Base-by-base conservation (phyloP, 805 yeast genomes). In the Candida nonsorbophila region DNA sequence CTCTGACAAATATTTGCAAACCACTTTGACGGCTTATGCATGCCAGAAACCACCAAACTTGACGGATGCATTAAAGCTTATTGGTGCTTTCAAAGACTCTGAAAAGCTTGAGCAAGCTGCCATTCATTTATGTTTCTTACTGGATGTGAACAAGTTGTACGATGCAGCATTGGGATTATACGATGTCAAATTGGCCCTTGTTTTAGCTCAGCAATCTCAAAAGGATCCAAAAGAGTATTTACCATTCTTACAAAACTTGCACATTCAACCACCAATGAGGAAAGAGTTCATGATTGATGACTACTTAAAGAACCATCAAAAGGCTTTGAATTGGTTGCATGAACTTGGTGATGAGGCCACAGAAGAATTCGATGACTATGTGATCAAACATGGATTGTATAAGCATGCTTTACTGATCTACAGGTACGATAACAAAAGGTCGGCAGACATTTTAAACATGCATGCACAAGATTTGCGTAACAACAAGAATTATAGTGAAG, bases 171-270 rank as follows among this genome's bases (percentile, higher is more conserved):
- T 92, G 34, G 82, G 94, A 2, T 61, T 83, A 13, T 92, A 92
- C 47, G 82, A 92, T 50, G 78, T 92, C 23, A 78, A 79, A 33
- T 62, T 90, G 45, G 75, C 97, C 0, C 67, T 92, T 33, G 68
- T 72, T 8, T 79, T 92, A 35, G 98, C 98, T 0, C 97, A 94
- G 52, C 92, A 87, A 48, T 87, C 97, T 0, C 97, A 90, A 55
- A 88, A 82, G 68, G 99, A 92, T 59, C 99, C 99, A 14, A 86
- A 88, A 47, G 99, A 92, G 55, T 92, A 92, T 44, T 62, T 92
- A 29, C 96, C 98, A 29, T 92, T 92, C 55, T 67, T 92, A 41
- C 95, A 86, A 47, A 70, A 77, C 27, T 63, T 92, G 30, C 81
- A 84, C 41, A 74, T 72, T 22, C 84, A 81, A 53, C 60, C 73